Evolutionary conservation across 495 filamentous ascomycete genomes (phyloP).

Genomic region (Glutinoglossum americanum): DNA sequence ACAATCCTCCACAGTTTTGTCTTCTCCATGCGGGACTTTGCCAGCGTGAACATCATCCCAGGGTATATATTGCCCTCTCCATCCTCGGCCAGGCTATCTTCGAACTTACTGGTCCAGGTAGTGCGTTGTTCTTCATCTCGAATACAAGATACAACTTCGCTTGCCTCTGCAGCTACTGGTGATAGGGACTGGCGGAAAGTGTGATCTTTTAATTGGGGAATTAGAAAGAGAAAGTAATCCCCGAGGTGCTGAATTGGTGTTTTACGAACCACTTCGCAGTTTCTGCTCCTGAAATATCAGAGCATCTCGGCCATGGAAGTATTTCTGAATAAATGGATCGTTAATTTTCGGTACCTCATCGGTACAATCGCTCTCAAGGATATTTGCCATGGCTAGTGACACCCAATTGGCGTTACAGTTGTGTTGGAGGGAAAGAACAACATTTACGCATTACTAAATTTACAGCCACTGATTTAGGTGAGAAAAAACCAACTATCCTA

Average conservation of each 20-base stretch:
- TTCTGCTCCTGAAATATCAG: constrained; percentile 62
- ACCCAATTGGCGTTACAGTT: too few relatives aligned
- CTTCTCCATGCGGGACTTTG: constrained; percentile 56
- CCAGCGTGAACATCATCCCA: constrained; percentile 74
- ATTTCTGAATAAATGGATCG: constrained; percentile 61
- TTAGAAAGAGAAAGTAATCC: neutral
- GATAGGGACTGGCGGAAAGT: constrained; percentile 47
- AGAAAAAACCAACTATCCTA: too few relatives aligned
- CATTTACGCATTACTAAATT: too few relatives aligned
- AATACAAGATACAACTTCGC: constrained; percentile 56
- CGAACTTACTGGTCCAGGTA: constrained; percentile 48
- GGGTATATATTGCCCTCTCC: constrained; percentile 42
- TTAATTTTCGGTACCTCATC: constrained; percentile 29
- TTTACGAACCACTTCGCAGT: constrained; percentile 48
- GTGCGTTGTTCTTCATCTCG: constrained; percentile 49
- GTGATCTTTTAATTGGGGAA: constrained; percentile 24
- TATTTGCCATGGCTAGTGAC: neutral
- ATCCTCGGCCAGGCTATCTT: constrained; percentile 35
- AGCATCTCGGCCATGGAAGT: constrained; percentile 51
- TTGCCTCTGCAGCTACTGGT: constrained; percentile 50
- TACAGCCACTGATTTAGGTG: too few relatives aligned
- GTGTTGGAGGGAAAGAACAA: too few relatives aligned
- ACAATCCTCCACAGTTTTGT: constrained; percentile 76
- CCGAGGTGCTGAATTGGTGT: neutral
- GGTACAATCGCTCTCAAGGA: constrained; percentile 4